Conservation (phyloP, 495 filamentous ascomycete species). For the Trypethelium eluteriae region DNA sequence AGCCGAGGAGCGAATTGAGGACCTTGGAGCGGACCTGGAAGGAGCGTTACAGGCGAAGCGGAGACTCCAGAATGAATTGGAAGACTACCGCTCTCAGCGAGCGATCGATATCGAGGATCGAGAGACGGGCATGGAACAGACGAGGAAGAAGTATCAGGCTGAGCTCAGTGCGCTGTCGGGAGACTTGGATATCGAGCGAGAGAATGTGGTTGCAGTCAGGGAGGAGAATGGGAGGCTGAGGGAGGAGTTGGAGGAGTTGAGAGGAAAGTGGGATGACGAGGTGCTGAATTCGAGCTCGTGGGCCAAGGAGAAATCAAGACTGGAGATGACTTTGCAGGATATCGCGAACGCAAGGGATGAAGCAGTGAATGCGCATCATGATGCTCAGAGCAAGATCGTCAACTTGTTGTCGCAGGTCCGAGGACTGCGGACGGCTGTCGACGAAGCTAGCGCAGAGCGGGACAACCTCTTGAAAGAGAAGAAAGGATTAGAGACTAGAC, state of each 20-base stretch:
- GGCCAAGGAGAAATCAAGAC: slow-evolving; percentile 92
- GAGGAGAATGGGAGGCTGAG: slow-evolving; percentile 59
- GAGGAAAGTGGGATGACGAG: slow-evolving; percentile 97
- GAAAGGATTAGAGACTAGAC: slow-evolving; percentile 74
- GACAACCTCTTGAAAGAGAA: slow-evolving; percentile 85
- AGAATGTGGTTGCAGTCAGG: slow-evolving; percentile 65
- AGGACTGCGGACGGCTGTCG: slow-evolving; percentile 69
- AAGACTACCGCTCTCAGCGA: slow-evolving; percentile 91
- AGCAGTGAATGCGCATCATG: slow-evolving; percentile 84
- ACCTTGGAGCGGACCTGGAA: slow-evolving; percentile 81
- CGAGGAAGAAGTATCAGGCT: slow-evolving; percentile 90
- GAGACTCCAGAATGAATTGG: slow-evolving; percentile 91
- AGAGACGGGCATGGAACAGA: slow-evolving; percentile 93
- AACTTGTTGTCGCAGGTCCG: slow-evolving; percentile 86
- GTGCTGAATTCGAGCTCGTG: slow-evolving; percentile 95
- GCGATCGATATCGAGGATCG: slow-evolving; percentile 97
- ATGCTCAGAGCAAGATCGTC: slow-evolving; percentile 87
- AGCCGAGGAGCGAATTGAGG: slow-evolving; percentile 84
- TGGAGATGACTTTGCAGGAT: slow-evolving; percentile 87
- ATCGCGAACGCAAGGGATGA: slow-evolving; percentile 85
- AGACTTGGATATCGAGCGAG: slow-evolving; percentile 87
- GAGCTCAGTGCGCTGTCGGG: slow-evolving; percentile 83
- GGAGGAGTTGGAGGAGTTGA: slow-evolving; percentile 89
- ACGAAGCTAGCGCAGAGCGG: slow-evolving; percentile 78
- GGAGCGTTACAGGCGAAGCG: slow-evolving; percentile 85